These are phyloP conservation scores for Odontarrhena argentea DNA, from an alignment of 345 rosid genomes.

Conservation along the genomic window DNA sequence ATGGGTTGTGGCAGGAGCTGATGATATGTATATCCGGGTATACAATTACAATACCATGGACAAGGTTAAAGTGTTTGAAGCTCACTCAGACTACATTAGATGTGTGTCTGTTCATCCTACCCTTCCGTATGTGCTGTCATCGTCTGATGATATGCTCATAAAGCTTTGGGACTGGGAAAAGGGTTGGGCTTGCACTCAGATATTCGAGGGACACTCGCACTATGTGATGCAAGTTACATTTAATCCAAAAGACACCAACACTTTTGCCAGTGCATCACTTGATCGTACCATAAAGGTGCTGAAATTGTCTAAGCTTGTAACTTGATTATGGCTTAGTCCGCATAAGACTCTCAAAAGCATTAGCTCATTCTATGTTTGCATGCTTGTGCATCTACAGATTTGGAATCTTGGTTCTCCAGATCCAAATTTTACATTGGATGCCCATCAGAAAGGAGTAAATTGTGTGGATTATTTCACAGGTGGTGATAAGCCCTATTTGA, in stretches of 20 bases:
- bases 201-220: constrained; percentile 99
- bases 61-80: constrained; percentile 90
- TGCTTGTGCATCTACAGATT: constrained; percentile 53
- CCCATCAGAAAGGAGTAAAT: constrained; percentile 92
- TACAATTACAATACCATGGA: constrained; percentile 93
- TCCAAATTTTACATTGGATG: constrained; percentile 91
- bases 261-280: constrained; percentile 98
- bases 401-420: constrained; percentile 98
- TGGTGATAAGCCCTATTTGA: constrained; percentile 91
- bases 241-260: constrained; percentile 87
- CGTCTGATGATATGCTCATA: constrained; percentile 98
- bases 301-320: constrained; percentile 7
- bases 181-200: constrained; percentile 89
- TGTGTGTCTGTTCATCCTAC: constrained; percentile 94
- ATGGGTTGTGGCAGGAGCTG: constrained; percentile 98
- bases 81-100: constrained; percentile 95
- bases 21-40: constrained; percentile 88
- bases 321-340: constrained; percentile 17
- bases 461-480: constrained; percentile 94
- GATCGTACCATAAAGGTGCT: constrained; percentile 89
- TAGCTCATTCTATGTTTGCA: constrained; percentile 16
- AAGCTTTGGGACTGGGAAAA: constrained; percentile 99
- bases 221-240: constrained; percentile 98
- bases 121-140: constrained; percentile 84
- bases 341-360: constrained; percentile 15